Base-by-base conservation (phyloP, 163 green algal species). In the Scenedesmus sp. region DNA sequence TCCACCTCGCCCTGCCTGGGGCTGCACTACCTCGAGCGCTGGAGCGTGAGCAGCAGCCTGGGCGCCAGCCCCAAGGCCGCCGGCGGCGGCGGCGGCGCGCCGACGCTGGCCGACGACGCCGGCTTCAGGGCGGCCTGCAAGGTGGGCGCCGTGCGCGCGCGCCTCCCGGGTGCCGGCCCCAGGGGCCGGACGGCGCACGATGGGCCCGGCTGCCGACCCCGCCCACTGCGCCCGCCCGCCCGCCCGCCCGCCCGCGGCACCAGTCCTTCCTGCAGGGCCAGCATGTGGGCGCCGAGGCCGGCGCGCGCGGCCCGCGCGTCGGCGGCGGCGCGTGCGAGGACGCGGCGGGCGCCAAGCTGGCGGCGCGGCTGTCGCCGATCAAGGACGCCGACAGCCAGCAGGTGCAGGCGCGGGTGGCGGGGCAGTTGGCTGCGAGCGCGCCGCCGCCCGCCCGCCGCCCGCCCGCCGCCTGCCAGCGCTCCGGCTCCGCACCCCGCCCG, bases 361-460 rank as follows among this genome's bases (percentile, higher is more conserved):
- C 36, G 14, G 66, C 66, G 26, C 53, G 53, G n/a, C 48, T 75
- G 29, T 75, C 66, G 36, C 66, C 66, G 34, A 14, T 63, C 29
- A 75, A 63, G n/a, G 66, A 75, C 14, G 66, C 18, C 7, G 48
- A 63, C 29, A 75, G 66, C 48, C 36, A 13, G 17, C 66, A 75
- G 66, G 64, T 74, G 45, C 29, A 47, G 3, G 26, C 29, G 42
- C 11, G 17, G 24, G 33, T 10, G 29, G 29, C 33, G 29, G 54
- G 11, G 11, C 29, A 28, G 54, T 1, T 3, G 17, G 4, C 36
- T 20, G 20, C 33, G 4, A 31, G 4, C 14, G n/a, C n/a, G 10
- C 13, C 10, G 6, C 9, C 6, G 13, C 17, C 18, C 33, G 3
- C 5, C 42, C 45, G 58, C 24, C 15, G 15, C 14, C 13, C n/a